phyloP scores from a whole-genome alignment of 176 grass and related monocot genomes.

The Avena insularis region DNA sequence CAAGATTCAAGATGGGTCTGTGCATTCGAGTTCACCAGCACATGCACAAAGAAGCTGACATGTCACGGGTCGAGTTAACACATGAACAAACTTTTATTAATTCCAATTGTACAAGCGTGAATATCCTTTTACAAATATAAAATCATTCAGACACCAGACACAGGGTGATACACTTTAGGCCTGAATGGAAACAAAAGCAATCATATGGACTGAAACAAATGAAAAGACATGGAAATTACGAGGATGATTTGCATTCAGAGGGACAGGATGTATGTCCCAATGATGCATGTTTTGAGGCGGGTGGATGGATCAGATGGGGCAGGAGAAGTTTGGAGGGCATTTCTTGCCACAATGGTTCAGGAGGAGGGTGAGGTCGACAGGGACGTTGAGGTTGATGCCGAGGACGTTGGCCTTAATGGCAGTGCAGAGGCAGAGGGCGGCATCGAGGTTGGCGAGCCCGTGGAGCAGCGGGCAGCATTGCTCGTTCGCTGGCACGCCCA shows the following conservation, averaged over 20 bases:
- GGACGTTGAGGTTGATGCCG: constrained; percentile 43
- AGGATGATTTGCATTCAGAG: background rate
- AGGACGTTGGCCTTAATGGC: constrained; percentile 33
- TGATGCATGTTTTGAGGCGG: no score
- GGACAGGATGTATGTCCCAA: background rate
- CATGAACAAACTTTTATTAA: no score
- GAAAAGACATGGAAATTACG: background rate
- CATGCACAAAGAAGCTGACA: no score
- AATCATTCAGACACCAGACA: no score
- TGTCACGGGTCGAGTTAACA: no score
- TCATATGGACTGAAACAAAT: background rate
- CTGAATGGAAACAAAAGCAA: no score
- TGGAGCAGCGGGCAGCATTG: constrained; percentile 27
- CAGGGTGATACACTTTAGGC: no score
- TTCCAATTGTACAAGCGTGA: no score
- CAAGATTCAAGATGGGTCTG: background rate
- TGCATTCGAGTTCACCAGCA: no score
- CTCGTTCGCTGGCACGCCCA: constrained; percentile 42
- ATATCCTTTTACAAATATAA: no score
- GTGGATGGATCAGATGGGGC: background rate
- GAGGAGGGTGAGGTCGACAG: background rate
- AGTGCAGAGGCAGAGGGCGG: constrained; percentile 2
- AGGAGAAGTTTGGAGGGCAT: background rate
- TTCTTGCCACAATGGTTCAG: constrained; percentile 25
- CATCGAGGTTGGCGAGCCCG: constrained; percentile 1